Percentiles rank a stretch among this genome's conserved stretches.
phyloP scores from a whole-genome alignment of 345 rosid species.

The Ceriops tagal region DNA sequence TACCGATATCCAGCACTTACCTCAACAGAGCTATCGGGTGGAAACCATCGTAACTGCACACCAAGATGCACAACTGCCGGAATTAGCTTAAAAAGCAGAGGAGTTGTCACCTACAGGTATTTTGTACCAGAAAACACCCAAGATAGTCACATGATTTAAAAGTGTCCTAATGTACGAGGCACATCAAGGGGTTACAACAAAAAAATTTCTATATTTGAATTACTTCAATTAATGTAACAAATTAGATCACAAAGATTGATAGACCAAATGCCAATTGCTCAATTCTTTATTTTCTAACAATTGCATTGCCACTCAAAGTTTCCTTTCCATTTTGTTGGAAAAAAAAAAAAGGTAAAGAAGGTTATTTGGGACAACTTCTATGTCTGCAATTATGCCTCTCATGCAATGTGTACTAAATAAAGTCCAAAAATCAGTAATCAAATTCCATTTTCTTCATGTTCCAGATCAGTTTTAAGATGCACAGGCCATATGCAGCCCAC shows the following conservation, averaged over 20 bases:
- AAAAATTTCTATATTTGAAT: background rate
- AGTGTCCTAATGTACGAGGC: background rate
- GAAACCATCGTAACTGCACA: constrained; percentile 84
- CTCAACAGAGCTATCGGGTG: constrained; percentile 68
- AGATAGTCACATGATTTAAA: background rate
- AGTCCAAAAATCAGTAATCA: too few species aligned
- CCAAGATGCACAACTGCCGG: constrained; percentile 93
- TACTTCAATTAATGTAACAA: too few species aligned
- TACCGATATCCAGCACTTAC: constrained; percentile 34
- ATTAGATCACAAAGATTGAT: too few species aligned
- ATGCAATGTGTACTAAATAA: too few species aligned
- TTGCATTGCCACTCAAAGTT: too few species aligned
- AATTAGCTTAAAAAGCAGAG: constrained; percentile 91
- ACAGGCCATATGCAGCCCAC: background rate
- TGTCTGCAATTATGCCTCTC: too few species aligned
- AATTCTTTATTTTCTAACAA: too few species aligned
- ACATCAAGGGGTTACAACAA: background rate
- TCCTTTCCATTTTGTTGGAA: too few species aligned
- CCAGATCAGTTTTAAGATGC: background rate
- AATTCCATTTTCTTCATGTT: too few species aligned
- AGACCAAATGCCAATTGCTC: too few species aligned
- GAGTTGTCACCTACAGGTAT: constrained; percentile 73
- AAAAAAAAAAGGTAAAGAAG: too few species aligned
- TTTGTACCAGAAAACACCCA: constrained; percentile 5
- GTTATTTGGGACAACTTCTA: too few species aligned